A percentile compares a stretch with the other conserved stretches of the same genome.
These are phyloP conservation scores for peach (Prunus persica) DNA, from an alignment of 306 rosid genomes.

Conservation along the genomic window DNA sequence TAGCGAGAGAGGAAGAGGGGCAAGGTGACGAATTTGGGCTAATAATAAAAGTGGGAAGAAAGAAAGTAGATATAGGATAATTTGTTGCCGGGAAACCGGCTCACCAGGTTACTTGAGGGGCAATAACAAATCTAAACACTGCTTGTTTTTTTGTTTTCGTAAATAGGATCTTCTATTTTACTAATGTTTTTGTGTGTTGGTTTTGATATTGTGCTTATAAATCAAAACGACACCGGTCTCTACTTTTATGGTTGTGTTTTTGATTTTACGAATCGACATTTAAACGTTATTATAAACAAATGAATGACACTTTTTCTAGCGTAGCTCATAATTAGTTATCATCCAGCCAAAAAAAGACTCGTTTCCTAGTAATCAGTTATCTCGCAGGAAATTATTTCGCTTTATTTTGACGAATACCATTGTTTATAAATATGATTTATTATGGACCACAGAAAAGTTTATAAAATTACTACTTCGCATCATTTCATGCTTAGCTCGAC, in stretches of 20 bases:
- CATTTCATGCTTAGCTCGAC: no score
- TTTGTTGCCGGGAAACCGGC: conserved; percentile 25
- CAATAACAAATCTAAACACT: not conserved
- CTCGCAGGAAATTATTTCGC: no score
- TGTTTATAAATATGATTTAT: no score
- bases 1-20: not conserved
- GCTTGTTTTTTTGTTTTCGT: not conserved
- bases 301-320: no score
- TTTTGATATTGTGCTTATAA: not conserved
- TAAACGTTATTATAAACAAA: no score
- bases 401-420: no score
- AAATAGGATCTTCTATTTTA: not conserved
- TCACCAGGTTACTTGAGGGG: conserved; percentile 23
- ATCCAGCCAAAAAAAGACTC: no score
- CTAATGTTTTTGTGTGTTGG: not conserved
- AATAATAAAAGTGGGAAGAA: not conserved
- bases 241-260: not conserved
- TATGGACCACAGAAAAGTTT: no score
- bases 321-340: no score
- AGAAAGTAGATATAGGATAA: not conserved
- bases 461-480: no score
- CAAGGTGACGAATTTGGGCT: not conserved
- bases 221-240: not conserved
- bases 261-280: no score
- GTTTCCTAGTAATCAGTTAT: no score